Conservation (phyloP, 164 flowering plant species). For the Cinnamomum chago region DNA sequence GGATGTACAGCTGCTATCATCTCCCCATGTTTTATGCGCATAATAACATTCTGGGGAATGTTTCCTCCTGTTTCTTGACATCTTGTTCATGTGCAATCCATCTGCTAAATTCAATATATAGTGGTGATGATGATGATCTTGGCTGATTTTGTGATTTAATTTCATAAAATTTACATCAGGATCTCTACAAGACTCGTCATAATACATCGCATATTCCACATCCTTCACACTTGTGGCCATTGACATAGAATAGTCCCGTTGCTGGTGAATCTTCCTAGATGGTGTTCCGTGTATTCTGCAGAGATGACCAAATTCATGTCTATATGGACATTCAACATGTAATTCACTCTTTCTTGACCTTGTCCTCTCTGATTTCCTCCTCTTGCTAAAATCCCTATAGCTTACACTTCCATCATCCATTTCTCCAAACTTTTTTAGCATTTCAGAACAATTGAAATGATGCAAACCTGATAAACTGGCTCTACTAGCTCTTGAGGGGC, state of each 20-base stretch:
- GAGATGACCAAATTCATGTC: background rate
- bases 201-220: conserved; percentile 22
- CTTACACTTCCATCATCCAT: conserved; percentile 15
- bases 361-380: conserved; percentile 18
- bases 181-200: conserved; percentile 11
- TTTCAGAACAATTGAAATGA: conserved; percentile 2
- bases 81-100: background rate
- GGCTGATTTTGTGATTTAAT: background rate
- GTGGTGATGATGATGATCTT: background rate
- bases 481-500: background rate
- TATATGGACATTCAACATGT: background rate
- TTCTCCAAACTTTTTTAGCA: conserved; percentile 3
- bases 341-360: conserved; percentile 23
- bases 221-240: conserved; percentile 20
- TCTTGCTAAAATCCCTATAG: conserved; percentile 21
- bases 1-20: conserved; percentile 3
- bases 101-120: background rate
- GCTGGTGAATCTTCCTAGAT: background rate
- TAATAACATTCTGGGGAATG: background rate
- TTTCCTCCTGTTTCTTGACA: conserved; percentile 7
- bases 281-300: background rate
- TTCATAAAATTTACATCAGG: background rate
- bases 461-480: conserved; percentile 6
- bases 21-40: background rate
- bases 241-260: background rate